phyloP scores from a whole-genome alignment of 2,329 filamentous ascomycete species.

The Phaeosphaeriaceae sp. region DNA sequence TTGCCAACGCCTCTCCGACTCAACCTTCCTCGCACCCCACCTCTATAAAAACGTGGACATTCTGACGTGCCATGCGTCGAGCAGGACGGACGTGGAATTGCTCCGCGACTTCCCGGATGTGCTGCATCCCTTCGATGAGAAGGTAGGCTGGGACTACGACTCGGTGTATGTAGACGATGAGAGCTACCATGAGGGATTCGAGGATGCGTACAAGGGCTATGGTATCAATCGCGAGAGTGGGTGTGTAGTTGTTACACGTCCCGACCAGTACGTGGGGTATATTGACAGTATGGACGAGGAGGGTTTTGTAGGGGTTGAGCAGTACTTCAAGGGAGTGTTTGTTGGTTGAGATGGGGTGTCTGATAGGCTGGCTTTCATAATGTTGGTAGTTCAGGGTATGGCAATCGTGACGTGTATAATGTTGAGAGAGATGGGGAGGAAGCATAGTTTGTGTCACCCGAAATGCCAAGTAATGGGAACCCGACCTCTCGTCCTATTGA shows the following conservation, averaged over 20 bases:
- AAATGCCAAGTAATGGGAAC: no score
- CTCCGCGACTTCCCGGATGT: conserved; percentile 52
- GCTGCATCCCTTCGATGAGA: conserved; percentile 53
- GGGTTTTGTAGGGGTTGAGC: conserved; percentile 36
- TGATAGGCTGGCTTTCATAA: background rate
- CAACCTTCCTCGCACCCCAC: conserved; percentile 54
- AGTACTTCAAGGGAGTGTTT: conserved; percentile 42
- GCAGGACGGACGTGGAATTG: conserved; percentile 54
- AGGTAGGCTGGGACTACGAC: conserved; percentile 50
- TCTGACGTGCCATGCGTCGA: conserved; percentile 65
- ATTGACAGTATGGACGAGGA: conserved; percentile 49
- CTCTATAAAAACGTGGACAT: conserved; percentile 64
- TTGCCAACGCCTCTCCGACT: conserved; percentile 52
- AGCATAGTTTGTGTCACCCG: no score
- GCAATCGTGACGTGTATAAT: no score
- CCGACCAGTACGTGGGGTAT: conserved; percentile 70
- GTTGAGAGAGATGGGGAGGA: no score
- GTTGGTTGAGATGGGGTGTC: background rate
- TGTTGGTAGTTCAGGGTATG: no score
- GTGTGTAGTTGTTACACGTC: conserved; percentile 66
- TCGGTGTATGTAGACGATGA: conserved; percentile 57
- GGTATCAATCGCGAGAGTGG: conserved; percentile 64
- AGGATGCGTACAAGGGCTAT: conserved; percentile 61
- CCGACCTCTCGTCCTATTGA: no score
- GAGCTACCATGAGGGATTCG: conserved; percentile 53